Evolutionary conservation across 1,284 basidiomycete species (phyloP).

Genomic region (Cutaneotrichosporon dermatis): DNA sequence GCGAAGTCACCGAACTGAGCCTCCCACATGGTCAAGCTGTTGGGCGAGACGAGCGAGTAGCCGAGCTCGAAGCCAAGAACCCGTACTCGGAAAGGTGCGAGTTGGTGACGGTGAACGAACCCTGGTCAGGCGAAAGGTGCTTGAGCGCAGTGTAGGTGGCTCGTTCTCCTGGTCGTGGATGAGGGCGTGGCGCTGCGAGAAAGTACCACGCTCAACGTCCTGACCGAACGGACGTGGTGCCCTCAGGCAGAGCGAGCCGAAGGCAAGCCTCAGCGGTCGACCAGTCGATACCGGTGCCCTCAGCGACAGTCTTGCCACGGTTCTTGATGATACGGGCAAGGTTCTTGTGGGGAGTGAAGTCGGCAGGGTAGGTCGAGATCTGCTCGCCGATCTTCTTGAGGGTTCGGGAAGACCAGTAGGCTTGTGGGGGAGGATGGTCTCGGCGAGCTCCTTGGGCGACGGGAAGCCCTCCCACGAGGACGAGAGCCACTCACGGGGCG

Average conservation of each 20-base stretch:
- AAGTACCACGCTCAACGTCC: conserved; percentile 98
- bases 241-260: conserved; percentile 87
- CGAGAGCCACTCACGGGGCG: conserved; percentile 93
- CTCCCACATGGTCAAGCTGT: conserved; percentile 95
- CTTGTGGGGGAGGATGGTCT: conserved; percentile 83
- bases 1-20: conserved; percentile 98
- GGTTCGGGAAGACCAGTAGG: conserved; percentile 77
- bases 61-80: conserved; percentile 96
- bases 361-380: conserved; percentile 77
- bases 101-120: conserved; percentile 91
- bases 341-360: conserved; percentile 88
- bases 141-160: conserved; percentile 84
- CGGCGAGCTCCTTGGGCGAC: conserved; percentile 89
- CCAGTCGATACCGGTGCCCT: conserved; percentile 94
- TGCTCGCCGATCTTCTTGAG: conserved; percentile 81
- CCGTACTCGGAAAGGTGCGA: conserved; percentile 96
- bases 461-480: conserved; percentile 99
- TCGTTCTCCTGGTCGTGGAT: conserved; percentile 95
- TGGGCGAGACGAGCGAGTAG: conserved; percentile 95
- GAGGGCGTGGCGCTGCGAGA: conserved; percentile 98
- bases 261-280: conserved; percentile 99
- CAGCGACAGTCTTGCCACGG: conserved; percentile 83
- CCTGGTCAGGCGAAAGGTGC: conserved; percentile 80
- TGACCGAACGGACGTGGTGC: conserved; percentile 96
- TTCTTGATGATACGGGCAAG: conserved; percentile 84